Conservation (phyloP, 148 eudicot species). For the Diospyros lotus region DNA sequence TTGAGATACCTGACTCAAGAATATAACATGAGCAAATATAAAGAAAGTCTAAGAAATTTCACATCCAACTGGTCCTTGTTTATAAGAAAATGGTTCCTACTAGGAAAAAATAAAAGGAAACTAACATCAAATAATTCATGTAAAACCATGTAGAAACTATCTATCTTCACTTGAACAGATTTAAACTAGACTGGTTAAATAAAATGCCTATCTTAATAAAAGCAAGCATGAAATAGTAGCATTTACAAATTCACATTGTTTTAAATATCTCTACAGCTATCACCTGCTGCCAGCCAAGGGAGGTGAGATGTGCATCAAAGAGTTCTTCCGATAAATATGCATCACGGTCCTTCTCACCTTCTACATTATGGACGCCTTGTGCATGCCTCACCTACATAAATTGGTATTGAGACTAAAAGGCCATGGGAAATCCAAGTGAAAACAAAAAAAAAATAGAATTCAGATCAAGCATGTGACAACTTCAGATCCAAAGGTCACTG, state of each 20-base stretch:
- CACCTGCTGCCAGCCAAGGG: slow-evolving; percentile 96
- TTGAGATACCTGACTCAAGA: not conserved
- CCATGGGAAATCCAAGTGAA: not conserved
- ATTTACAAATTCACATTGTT: not conserved
- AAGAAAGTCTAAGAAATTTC: not conserved
- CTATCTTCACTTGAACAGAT: not conserved
- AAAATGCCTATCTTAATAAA: not conserved
- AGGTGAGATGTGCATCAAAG: slow-evolving; percentile 84
- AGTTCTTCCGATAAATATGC: slow-evolving; percentile 64
- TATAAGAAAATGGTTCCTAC: not conserved
- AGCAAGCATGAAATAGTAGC: not conserved
- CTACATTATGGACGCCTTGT: slow-evolving; percentile 94
- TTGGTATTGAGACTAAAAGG: not conserved
- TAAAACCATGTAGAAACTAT: not conserved
- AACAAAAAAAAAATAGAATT: not conserved
- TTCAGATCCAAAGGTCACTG: not conserved
- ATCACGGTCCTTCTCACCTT: slow-evolving; percentile 56
- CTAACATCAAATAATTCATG: not conserved
- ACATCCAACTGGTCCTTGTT: not conserved
- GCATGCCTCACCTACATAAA: slow-evolving; percentile 84
- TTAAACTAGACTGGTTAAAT: not conserved
- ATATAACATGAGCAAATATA: not conserved
- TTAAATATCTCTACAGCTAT: not conserved
- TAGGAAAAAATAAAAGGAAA: not conserved
- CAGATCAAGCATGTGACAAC: not conserved